Base-by-base conservation (phyloP, 306 rosid species). In the Cyclanthera cordifolia region DNA sequence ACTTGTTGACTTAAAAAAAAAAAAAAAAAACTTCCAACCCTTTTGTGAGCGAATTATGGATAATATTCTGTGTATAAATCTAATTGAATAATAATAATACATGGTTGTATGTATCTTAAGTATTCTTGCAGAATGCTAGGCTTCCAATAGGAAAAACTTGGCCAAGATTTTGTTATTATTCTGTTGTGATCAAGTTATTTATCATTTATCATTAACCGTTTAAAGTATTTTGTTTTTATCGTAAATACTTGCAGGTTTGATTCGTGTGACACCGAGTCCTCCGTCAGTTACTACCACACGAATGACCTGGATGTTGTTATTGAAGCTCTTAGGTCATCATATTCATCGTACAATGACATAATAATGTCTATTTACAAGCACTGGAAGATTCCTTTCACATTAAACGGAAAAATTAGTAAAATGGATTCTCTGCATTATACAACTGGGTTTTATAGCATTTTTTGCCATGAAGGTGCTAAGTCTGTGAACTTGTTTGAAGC, bases 181-280 rank as follows among this genome's bases (percentile, higher is more conserved):
- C 77, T 64, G 19, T 37, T 11, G 1, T 37, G 17, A 69, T 53
- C 21, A 61, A 53, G 47, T 53, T 49, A 10, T 50, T 39, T 60
- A 8, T 67, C 13, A 21, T 46, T 25, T 30, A 14, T 8, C 13
- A 16, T 32, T 32, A 8, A 74, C 61, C 58, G 69, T 39, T 25
- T 67, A 49, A 11, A 30, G 10, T 2, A 2, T 55, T 67, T 71
- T 71, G 32, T 59, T 65, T 74, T 79, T 47, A 63, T 23, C 27
- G 82, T 75, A 77, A 79, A 46, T 55, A 69, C 76, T 82, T 79
- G 81, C 95, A 93, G 99, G 85, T 86, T 95, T 67, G 86, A 81
- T 70, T 82, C 91, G 56, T 83, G 81, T 74, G 91, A 88, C 69
- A 27, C 53, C 1, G 88, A 74, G 64, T 81, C 96, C 41, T 64